These are phyloP conservation scores for Metschnikowia continentalis DNA, from an alignment of 805 yeast species.

Conservation along the genomic window DNA sequence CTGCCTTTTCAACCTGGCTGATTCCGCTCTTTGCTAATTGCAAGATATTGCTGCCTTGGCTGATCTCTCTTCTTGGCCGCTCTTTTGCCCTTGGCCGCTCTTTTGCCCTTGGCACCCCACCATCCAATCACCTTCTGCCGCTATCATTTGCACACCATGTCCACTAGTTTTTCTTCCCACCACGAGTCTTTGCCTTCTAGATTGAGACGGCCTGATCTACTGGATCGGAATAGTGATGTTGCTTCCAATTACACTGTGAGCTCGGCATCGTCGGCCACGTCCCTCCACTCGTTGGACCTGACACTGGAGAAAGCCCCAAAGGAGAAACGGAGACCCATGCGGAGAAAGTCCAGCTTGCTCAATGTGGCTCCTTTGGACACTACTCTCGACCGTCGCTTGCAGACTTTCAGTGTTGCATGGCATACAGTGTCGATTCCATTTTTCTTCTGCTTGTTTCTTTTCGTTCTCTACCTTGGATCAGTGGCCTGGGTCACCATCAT, in stretches of 20 bases:
- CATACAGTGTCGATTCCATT: constrained; percentile 70
- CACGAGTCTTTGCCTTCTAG: not conserved
- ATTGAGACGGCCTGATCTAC: constrained; percentile 1
- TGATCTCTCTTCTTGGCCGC: not conserved
- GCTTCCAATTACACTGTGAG: not conserved
- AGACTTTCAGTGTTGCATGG: constrained; percentile 67
- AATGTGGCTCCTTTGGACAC: constrained; percentile 53
- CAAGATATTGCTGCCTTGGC: too few relatives aligned
- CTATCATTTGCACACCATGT: not conserved
- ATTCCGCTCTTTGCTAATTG: too few relatives aligned
- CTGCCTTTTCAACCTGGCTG: not conserved
- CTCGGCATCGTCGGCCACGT: not conserved
- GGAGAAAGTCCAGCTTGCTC: constrained; percentile 14
- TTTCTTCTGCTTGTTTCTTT: constrained; percentile 50
- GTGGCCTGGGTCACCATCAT: constrained; percentile 68
- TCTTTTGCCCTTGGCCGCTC: not conserved
- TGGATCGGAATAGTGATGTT: not conserved
- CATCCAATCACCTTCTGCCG: not conserved
- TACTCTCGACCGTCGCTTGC: constrained; percentile 54
- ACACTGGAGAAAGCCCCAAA: not conserved
- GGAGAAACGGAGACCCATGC: not conserved
- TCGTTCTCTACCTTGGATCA: constrained; percentile 43
- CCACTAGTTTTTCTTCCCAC: not conserved
- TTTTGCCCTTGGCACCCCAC: not conserved
- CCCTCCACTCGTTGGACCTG: not conserved